Percentiles rank a stretch among this genome's conserved stretches.
Evolutionary conservation across 345 rosid species (phyloP).

Genomic region (Corchorus olitorius): DNA sequence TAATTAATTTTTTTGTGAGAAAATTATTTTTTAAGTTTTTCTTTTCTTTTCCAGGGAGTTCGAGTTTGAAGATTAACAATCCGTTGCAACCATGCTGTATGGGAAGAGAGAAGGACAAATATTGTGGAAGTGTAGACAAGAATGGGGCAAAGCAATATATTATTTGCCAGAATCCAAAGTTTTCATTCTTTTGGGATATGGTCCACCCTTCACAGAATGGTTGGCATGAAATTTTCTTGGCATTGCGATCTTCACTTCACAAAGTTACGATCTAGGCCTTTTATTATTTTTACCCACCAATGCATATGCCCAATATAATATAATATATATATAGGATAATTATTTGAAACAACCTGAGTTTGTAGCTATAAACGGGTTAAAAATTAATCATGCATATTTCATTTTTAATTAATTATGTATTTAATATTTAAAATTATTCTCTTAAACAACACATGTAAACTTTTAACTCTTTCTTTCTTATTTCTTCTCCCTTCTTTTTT

Average conservation of each 20-base stretch:
- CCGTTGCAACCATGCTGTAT: conserved; percentile 48
- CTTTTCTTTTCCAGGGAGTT: conserved; percentile 27
- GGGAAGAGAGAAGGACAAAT: conserved; percentile 19
- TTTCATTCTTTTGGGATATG: conserved; percentile 51
- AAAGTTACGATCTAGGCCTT: background rate
- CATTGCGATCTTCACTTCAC: conserved; percentile 10
- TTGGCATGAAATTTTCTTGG: conserved; percentile 34
- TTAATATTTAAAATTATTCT: too few species aligned
- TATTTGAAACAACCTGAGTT: too few species aligned
- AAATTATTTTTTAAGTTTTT: background rate
- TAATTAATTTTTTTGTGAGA: too few species aligned
- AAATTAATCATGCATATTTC: too few species aligned
- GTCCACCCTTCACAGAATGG: conserved; percentile 55
- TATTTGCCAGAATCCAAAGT: conserved; percentile 41
- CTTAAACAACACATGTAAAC: too few species aligned
- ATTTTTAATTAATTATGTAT: too few species aligned
- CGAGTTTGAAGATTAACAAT: conserved; percentile 1
- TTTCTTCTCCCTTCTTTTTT: too few species aligned
- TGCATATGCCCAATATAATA: too few species aligned
- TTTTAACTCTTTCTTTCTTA: too few species aligned
- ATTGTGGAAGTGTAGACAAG: conserved; percentile 41
- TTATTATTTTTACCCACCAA: too few species aligned
- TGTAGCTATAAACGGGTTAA: too few species aligned
- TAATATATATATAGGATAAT: too few species aligned
- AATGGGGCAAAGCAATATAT: conserved; percentile 38